Evolutionary conservation across 805 yeast genomes (phyloP), one percentile per base, ranked within the genome.

Genomic region (Monosporozyma servazzii): DNA sequence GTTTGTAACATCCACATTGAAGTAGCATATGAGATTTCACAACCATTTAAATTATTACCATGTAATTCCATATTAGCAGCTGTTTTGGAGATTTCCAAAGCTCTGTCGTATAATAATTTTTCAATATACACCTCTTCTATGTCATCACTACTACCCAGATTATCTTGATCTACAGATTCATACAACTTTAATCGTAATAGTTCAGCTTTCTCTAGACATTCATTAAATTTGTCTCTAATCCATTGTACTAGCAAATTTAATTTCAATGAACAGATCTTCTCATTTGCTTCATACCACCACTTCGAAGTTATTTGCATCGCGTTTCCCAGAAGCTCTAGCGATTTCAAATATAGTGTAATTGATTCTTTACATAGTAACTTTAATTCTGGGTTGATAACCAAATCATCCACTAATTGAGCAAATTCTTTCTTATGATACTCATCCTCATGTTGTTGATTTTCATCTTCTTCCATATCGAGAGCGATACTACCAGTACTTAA

Each of bases 1-100:
- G 96, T 88, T 63, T 88, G 95, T 61, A 91, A 72, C 96, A 91
- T 88, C 97, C 97, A 91, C 49, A 91, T 79, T 0, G 96, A 83
- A 0, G 96, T 88, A 3, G 95, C 87, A 65, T 91, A 91, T 8
- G 91, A 86, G 53, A 86, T 69, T 67, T 90, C 96, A 68, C 97
- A 90, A 61, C 84, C 89, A 36, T 62, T 61, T 21, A 63, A 51
- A 49, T 58, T 56, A 51, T 80, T 84, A 45, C 86, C 86, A 41
- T 77, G 79, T 59, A 89, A 74, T 69, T 91, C 99, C 64, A 84
- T 82, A 51, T 86, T 84, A 0, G 98, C 98, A 0, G 98, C 96
- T 48, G 81, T 81, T 59, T 95, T 79, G 2, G 96, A 86, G 73
- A 90, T 87, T 62, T 91, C 98, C 61, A 91, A 75, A 2, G 98